Percentiles rank a stretch among this genome's conserved stretches.
Conservation (phyloP, 2,329 filamentous ascomycete species). For the Simplicillium aogashimaense region DNA sequence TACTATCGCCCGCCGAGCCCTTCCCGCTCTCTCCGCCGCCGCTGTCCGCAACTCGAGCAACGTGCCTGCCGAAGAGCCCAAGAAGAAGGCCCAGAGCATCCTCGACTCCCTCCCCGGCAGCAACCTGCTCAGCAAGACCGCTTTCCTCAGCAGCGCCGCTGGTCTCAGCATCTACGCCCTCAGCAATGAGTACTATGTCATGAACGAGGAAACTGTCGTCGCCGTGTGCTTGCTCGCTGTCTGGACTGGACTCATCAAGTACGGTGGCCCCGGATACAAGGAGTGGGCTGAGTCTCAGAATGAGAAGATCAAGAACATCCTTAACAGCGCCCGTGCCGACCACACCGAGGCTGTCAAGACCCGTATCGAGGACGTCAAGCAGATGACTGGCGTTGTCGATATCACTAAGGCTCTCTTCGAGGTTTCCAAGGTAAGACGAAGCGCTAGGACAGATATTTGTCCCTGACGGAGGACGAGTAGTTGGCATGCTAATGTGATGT, state of each 20-base stretch:
- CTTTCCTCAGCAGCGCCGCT: constrained; percentile 87
- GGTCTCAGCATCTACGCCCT: constrained; percentile 89
- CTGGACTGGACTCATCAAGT: constrained; percentile 88
- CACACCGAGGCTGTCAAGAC: constrained; percentile 93
- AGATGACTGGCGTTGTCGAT: constrained; percentile 89
- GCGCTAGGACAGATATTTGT: constrained; percentile 3
- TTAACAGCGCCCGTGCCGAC: constrained; percentile 88
- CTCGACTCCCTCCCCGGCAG: constrained; percentile 87
- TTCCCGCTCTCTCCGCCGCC: constrained; percentile 65
- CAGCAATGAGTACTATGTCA: constrained; percentile 98
- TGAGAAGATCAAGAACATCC: constrained; percentile 86
- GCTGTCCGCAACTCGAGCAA: constrained; percentile 62
- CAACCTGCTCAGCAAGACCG: constrained; percentile 89
- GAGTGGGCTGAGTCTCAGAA: constrained; percentile 86
- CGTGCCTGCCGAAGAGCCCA: constrained; percentile 78
- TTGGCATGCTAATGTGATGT: not conserved
- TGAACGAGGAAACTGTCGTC: constrained; percentile 98
- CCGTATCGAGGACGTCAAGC: constrained; percentile 88
- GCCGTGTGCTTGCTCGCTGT: constrained; percentile 87
- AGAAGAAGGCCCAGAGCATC: constrained; percentile 94
- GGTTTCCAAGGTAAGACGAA: constrained; percentile 77
- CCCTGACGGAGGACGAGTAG: not conserved
- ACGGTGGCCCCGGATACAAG: constrained; percentile 82
- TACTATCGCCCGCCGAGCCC: constrained; percentile 61
- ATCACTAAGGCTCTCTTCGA: constrained; percentile 95